Base-by-base conservation (phyloP, 345 rosid genomes). In the Acer saccharum region DNA sequence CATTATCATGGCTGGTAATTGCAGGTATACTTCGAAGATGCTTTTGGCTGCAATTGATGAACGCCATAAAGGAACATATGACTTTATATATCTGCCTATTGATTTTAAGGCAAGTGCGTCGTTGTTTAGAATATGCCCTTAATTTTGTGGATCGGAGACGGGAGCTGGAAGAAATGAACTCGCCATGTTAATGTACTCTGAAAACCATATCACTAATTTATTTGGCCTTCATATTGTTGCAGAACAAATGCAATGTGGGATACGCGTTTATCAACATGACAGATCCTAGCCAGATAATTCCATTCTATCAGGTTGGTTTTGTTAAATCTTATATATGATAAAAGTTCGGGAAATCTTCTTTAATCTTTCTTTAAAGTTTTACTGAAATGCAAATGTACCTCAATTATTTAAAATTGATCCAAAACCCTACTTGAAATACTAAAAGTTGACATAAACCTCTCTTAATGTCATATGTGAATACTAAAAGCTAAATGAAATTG, bases 11-110 rank as follows among this genome's bases (percentile, higher is more conserved):
- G 57, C n/a, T 78, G 69, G 46, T 69, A 68, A 78, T 72, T 72
- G 72, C 87, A 90, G 93, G 90, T 91, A 91, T 58, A 90, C 92
- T 62, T 90, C 97, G 16, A 90, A 92, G 81, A 89, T 92, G 92
- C 87, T 90, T 61, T 75, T 92, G 81, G 91, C 92, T 76, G 92
- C 94, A 72, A 90, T 90, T 67, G 94, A 92, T 50, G 94, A 91
- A 79, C 81, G 66, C 23, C 90, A 87, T 72, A 81, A 82, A 81
- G 97, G 97, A 80, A 84, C 90, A 27, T 92, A 90, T 27, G 84
- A 90, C 82, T 90, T 92, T 80, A 72, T 92, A 72, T 92, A 90
- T 82, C 82, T 92, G 46, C 94, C 93, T 9, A 92, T 92, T 77
- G 94, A 92, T 78, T 92, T 92, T 64, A 90, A 90, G 94, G 97